Conservation (phyloP, 306 rosid genomes). For the Vicia sativa region DNA sequence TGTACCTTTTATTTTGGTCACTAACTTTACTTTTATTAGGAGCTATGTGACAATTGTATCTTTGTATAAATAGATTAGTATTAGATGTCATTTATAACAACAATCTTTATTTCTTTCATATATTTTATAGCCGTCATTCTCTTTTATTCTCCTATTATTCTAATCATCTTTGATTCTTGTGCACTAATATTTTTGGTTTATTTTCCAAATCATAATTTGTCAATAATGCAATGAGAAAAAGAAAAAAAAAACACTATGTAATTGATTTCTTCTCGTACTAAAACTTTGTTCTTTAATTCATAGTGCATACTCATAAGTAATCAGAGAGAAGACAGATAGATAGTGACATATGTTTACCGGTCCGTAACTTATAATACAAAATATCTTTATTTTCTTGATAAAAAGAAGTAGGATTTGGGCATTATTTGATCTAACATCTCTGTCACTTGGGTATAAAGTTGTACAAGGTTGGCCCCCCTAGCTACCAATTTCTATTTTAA, state of each 20-base stretch:
- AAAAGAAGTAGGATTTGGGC: slow-evolving; percentile 46
- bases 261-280: slow-evolving; percentile 38
- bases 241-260: neutral
- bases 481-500: slow-evolving; percentile 20
- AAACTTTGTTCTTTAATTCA: slow-evolving; percentile 38
- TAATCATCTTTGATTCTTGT: too few relatives aligned
- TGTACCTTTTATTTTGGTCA: too few relatives aligned
- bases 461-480: slow-evolving; percentile 44
- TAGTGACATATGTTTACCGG: slow-evolving; percentile 32
- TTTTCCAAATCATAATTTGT: slow-evolving; percentile 23
- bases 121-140: too few relatives aligned
- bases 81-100: too few relatives aligned
- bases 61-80: too few relatives aligned
- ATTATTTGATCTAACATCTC: slow-evolving; percentile 46
- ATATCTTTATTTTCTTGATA: slow-evolving; percentile 33
- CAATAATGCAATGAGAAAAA: slow-evolving; percentile 42
- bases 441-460: slow-evolving; percentile 9
- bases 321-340: slow-evolving; percentile 28
- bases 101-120: too few relatives aligned
- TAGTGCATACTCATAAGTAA: slow-evolving; percentile 38
- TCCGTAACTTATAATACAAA: slow-evolving; percentile 27
- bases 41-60: too few relatives aligned
- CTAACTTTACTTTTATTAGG: too few relatives aligned
- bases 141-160: too few relatives aligned
- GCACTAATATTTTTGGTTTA: slow-evolving; percentile 34